Percentiles rank a stretch among this genome's conserved stretches.
Evolutionary conservation across 805 yeast species (phyloP).

Genomic region (Candida vaughaniae): DNA sequence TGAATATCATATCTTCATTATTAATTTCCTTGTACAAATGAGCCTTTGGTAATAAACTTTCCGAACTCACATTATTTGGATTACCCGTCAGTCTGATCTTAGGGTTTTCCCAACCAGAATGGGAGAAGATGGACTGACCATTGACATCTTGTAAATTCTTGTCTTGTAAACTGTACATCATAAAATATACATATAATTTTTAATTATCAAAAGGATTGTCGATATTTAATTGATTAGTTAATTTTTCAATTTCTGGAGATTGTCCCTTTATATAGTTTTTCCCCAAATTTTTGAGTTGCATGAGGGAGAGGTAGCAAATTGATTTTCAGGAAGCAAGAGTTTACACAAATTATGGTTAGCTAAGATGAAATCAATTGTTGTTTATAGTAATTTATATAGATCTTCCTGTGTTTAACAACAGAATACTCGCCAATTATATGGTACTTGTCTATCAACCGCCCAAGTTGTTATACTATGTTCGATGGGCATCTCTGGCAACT

Average conservation of each 20-base stretch:
- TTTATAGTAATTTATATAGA: no score
- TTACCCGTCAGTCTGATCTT: conserved; percentile 10
- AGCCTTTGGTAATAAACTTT: conserved; percentile 15
- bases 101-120: conserved; percentile 16
- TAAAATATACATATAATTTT: background rate
- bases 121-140: conserved; percentile 15
- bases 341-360: no score
- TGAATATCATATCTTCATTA: conserved; percentile 15
- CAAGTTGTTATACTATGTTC: no score
- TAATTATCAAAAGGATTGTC: conserved; percentile 1
- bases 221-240: background rate
- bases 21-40: conserved; percentile 15
- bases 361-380: no score
- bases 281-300: conserved; percentile 4
- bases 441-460: no score
- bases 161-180: conserved; percentile 8
- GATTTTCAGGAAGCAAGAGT: background rate
- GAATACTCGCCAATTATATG: no score
- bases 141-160: conserved; percentile 10
- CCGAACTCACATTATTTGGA: conserved; percentile 15
- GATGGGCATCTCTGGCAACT: background rate
- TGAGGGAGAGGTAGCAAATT: conserved; percentile 2
- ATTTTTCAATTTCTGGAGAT: conserved; percentile 1
- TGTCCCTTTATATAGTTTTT: conserved; percentile 10
- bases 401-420: no score